Base-by-base conservation (phyloP, 257 asterid genomes). In the Nicotiana undulata region DNA sequence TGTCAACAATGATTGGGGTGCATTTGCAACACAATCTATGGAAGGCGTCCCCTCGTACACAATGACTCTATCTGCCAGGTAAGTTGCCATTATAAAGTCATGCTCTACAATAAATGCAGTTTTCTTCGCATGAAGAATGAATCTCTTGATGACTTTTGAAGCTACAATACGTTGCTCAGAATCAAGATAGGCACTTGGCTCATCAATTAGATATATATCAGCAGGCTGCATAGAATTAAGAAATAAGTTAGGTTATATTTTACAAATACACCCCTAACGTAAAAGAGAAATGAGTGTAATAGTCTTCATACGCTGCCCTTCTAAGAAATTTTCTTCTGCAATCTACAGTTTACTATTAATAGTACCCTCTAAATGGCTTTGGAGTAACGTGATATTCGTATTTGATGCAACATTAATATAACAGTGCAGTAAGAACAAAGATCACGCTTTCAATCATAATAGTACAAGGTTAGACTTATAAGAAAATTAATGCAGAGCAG, bases 111-210 rank as follows among this genome's bases (percentile, higher is more conserved):
- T 89, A 85, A 96, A 94, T 15, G 99, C 98, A 2, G 99, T 94
- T 86, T 96, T 96, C 76, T 95, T 96, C 2, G 99, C 97, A 11
- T 96, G 99, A 80, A 96, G 96, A 85, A 96, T 94, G 49, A 96
- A 96, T 82, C 99, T 91, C 93, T 96, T 96, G 66, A 96, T 96
- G 82, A 96, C 98, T 90, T 96, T 96, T 31, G 99, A 91, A 81
- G 99, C 99, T 75, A 96, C 98, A 79, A 96, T 96, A 82, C 98
- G 97, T 87, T 96, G 99, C 93, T 96, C 99, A 5, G 99, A 96
- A 85, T 96, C 99, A 7, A 96, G 98, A 88, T 96, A 96, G 6
- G 99, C 98, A 90, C 99, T 96, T 6, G 98, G 99, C 77, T 96
- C 99, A 51, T 96, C 98, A 61, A 96, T 96, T 63, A 96, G 81